Percentiles rank a stretch among this genome's conserved stretches.
phyloP scores from a whole-genome alignment of 495 filamentous ascomycete genomes.

The Lasiosphaeriaceae sp. region DNA sequence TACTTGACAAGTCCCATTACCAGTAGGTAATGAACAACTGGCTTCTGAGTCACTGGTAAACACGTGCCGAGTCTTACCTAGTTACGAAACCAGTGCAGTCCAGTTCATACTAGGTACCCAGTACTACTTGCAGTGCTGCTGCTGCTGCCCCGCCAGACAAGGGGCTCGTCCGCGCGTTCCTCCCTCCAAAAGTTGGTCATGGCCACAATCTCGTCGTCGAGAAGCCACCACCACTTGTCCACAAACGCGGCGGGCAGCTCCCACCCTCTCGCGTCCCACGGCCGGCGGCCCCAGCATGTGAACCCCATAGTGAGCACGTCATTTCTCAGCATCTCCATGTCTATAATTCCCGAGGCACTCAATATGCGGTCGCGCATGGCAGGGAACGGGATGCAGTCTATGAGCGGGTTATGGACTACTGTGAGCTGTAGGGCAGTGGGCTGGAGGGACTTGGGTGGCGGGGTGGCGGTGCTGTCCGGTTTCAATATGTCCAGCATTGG shows the following conservation, averaged over 20 bases:
- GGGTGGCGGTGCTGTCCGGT: not conserved
- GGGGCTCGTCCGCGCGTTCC: not conserved
- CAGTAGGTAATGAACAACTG: too few species aligned
- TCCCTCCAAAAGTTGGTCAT: slow-evolving; percentile 2
- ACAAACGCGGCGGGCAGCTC: not conserved
- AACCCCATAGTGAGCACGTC: not conserved
- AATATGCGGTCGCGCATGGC: not conserved
- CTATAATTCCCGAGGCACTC: not conserved
- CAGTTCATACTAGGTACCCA: too few species aligned
- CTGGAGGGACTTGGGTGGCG: not conserved
- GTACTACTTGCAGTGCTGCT: too few species aligned
- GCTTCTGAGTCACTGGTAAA: too few species aligned
- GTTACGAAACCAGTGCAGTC: too few species aligned
- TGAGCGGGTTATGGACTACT: not conserved
- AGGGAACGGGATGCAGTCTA: not conserved
- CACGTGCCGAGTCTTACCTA: too few species aligned
- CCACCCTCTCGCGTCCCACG: slow-evolving; percentile 1
- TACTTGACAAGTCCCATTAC: too few species aligned
- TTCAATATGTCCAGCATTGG: not conserved
- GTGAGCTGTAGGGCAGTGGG: not conserved
- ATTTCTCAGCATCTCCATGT: not conserved
- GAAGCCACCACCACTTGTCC: slow-evolving; percentile 1
- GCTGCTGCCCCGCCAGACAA: not conserved
- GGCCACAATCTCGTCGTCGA: not conserved
- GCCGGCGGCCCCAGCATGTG: not conserved